Evolutionary conservation across 106 monocot species (phyloP).

Genomic region (Ottelia alismoides): DNA sequence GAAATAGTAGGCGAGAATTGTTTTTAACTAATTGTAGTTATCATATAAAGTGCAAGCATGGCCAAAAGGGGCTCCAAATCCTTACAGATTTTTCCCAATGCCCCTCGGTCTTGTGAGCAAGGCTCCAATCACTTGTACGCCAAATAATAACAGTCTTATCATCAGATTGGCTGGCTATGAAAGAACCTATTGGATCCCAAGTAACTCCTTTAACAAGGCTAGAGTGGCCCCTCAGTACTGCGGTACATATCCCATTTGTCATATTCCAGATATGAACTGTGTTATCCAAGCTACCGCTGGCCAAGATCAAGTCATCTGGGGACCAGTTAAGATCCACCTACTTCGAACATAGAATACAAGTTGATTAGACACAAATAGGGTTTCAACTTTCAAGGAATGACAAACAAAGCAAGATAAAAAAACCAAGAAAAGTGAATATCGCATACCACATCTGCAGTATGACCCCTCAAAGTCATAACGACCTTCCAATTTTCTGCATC

Average conservation of each 20-base stretch:
- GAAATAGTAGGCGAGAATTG: no score
- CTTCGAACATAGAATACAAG: constrained; percentile 46
- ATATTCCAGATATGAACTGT: constrained; percentile 96
- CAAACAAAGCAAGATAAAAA: not conserved
- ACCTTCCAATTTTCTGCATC: constrained; percentile 99
- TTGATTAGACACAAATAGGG: constrained; percentile 3
- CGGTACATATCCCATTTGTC: constrained; percentile 81
- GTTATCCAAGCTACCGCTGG: constrained; percentile 91
- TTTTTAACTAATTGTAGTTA: no score
- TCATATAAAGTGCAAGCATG: no score
- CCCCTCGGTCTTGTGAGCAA: constrained; percentile 89
- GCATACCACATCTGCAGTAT: constrained; percentile 91
- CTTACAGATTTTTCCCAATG: constrained; percentile 96
- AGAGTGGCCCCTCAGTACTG: constrained; percentile 90
- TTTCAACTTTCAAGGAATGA: no score
- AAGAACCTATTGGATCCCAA: constrained; percentile 97
- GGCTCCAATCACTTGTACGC: constrained; percentile 92
- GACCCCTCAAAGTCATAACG: constrained; percentile 78
- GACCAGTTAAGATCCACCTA: constrained; percentile 99
- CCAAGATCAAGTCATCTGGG: constrained; percentile 75
- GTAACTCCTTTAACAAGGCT: constrained; percentile 93
- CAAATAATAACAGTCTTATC: constrained; percentile 96
- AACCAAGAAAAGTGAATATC: not conserved
- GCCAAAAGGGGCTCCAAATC: no score
- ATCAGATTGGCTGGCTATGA: constrained; percentile 93